Evolutionary conservation across 129 eudicot genomes (phyloP).

Genomic region (Arctium lappa): DNA sequence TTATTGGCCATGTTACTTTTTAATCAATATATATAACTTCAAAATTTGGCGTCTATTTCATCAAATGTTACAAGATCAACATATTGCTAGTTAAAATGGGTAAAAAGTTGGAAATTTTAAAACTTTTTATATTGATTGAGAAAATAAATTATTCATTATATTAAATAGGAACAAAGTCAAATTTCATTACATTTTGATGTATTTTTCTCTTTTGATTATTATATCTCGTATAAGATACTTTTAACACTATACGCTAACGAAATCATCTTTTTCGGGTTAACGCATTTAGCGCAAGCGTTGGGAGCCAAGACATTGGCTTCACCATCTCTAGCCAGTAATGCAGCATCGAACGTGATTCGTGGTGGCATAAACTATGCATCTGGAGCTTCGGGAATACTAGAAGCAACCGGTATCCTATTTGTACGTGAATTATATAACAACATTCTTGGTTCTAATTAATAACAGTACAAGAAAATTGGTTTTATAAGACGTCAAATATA

Average conservation of each 20-base stretch:
- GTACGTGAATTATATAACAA: constrained; percentile 25
- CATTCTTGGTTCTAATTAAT: background rate
- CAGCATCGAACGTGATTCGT: constrained; percentile 29
- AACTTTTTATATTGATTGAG: background rate
- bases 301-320: constrained; percentile 52
- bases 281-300: constrained; percentile 45
- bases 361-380: constrained; percentile 63
- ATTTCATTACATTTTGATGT: background rate
- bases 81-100: background rate
- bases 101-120: too few relatives aligned
- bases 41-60: background rate
- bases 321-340: constrained; percentile 47
- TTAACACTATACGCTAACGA: background rate
- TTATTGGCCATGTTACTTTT: background rate
- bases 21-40: background rate
- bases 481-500: background rate
- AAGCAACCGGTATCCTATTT: constrained; percentile 49
- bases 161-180: too few relatives aligned
- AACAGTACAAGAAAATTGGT: background rate
- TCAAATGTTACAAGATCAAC: background rate
- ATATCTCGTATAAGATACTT: background rate
- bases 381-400: constrained; percentile 65
- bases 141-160: too few relatives aligned
- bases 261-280: background rate
- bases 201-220: background rate